phyloP scores from a whole-genome alignment of 2,329 filamentous ascomycete species.

The Fusarium longipes region DNA sequence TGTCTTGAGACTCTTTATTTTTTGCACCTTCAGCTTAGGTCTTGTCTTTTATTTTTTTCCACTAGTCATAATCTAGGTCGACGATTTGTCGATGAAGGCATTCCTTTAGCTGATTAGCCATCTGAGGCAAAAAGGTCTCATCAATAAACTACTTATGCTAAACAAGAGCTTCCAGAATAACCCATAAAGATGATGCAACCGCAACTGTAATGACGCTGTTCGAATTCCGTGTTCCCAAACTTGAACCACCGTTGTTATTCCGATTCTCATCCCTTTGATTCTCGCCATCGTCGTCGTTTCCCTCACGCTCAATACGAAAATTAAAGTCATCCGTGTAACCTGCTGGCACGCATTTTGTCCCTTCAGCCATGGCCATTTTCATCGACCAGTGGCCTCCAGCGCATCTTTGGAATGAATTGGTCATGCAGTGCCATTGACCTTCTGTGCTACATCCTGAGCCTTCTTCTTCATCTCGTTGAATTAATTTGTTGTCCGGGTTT shows the following conservation, averaged over 20 bases:
- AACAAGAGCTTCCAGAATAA: not conserved
- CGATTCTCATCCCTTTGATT: slow-evolving; percentile 4
- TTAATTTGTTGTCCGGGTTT: slow-evolving; percentile 3
- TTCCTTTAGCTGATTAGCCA: too few species aligned
- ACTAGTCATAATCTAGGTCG: too few species aligned
- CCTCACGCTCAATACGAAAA: slow-evolving; percentile 52
- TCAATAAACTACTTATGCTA: not conserved
- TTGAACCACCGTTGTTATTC: slow-evolving; percentile 26
- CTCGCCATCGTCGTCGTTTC: not conserved
- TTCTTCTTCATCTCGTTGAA: slow-evolving; percentile 45
- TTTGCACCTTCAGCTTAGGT: too few species aligned
- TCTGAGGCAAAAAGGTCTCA: not conserved
- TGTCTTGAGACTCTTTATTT: too few species aligned
- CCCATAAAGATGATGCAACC: slow-evolving; percentile 11
- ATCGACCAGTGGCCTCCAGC: slow-evolving; percentile 60
- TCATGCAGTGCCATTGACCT: slow-evolving; percentile 68
- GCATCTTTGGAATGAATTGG: slow-evolving; percentile 61
- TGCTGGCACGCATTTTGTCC: slow-evolving; percentile 59
- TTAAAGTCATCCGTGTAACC: slow-evolving; percentile 54
- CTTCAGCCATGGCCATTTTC: slow-evolving; percentile 56
- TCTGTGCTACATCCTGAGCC: slow-evolving; percentile 58
- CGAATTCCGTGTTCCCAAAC: not conserved
- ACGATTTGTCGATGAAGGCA: too few species aligned
- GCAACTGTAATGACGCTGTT: not conserved
- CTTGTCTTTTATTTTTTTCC: too few species aligned